Conservation (phyloP, 1,284 basidiomycete genomes). For the Trichosporon ovoides region DNA sequence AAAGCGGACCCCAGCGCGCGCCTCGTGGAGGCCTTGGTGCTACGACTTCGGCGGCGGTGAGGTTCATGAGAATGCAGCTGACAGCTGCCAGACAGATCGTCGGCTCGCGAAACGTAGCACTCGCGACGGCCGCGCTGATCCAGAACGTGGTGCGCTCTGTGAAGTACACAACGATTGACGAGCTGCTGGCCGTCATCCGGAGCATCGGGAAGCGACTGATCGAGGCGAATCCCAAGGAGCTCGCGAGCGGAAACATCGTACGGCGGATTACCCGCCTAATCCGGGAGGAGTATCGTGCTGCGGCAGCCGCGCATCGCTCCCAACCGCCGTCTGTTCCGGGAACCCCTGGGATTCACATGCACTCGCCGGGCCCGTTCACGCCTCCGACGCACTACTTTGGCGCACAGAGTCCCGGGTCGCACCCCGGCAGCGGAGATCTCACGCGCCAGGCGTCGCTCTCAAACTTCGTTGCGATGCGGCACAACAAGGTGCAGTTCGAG, state of each 20-base stretch:
- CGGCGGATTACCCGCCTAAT: conserved; percentile 86
- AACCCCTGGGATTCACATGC: conserved; percentile 38
- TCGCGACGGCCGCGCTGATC: conserved; percentile 81
- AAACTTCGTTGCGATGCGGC: conserved; percentile 49
- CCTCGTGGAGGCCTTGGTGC: conserved; percentile 62
- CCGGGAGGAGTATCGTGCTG: conserved; percentile 76
- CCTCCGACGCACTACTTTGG: conserved; percentile 37
- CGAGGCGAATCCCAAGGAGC: conserved; percentile 90
- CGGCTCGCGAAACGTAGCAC: conserved; percentile 77
- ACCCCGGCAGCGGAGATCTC: background rate
- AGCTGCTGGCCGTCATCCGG: conserved; percentile 75
- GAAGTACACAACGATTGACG: conserved; percentile 78
- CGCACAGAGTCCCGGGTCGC: conserved; percentile 2
- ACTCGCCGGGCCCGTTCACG: conserved; percentile 40
- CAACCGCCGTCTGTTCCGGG: conserved; percentile 37
- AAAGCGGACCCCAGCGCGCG: conserved; percentile 35
- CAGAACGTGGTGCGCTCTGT: conserved; percentile 83
- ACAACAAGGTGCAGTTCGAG: conserved; percentile 46
- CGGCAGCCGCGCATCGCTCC: conserved; percentile 38
- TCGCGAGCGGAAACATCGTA: conserved; percentile 89
- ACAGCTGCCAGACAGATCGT: conserved; percentile 62
- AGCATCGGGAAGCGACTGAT: conserved; percentile 72
- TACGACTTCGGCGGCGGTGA: conserved; percentile 63
- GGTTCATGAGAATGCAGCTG: conserved; percentile 30
- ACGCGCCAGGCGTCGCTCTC: conserved; percentile 34